Evolutionary conservation across 495 filamentous ascomycete species (phyloP).

Genomic region (Aspergillus heteromorphus): DNA sequence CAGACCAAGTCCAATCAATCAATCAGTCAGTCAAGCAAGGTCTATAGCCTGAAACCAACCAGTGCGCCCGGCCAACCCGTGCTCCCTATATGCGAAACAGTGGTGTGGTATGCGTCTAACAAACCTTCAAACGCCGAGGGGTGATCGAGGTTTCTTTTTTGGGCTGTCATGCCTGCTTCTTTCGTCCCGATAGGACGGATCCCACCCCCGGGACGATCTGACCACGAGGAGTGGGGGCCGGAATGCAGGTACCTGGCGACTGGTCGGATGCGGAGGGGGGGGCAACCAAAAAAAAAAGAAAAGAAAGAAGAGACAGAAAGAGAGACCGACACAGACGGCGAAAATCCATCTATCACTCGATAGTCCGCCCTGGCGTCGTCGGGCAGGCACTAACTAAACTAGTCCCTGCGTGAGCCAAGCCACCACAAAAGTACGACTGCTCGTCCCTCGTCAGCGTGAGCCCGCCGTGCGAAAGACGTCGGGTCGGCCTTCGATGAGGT

Average conservation of each 20-base stretch:
- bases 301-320: conserved; percentile 7
- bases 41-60: not conserved
- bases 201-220: not conserved
- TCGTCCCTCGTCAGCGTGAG: conserved; percentile 9
- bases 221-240: not conserved
- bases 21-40: not conserved
- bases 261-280: not conserved
- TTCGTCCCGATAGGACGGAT: not conserved
- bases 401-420: conserved; percentile 16
- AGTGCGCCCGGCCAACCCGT: not conserved
- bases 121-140: not conserved
- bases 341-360: conserved; percentile 19
- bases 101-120: not conserved
- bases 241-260: not conserved
- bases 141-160: not conserved
- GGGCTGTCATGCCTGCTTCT: not conserved
- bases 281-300: conserved; percentile 1
- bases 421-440: conserved; percentile 7
- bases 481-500: conserved; percentile 44
- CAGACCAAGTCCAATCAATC: not conserved
- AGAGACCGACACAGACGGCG: not conserved
- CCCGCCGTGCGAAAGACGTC: conserved; percentile 25
- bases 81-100: not conserved
- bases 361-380: conserved; percentile 11
- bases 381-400: conserved; percentile 18